Evolutionary conservation across 345 rosid species (phyloP).

Genomic region (Salix purpurea): DNA sequence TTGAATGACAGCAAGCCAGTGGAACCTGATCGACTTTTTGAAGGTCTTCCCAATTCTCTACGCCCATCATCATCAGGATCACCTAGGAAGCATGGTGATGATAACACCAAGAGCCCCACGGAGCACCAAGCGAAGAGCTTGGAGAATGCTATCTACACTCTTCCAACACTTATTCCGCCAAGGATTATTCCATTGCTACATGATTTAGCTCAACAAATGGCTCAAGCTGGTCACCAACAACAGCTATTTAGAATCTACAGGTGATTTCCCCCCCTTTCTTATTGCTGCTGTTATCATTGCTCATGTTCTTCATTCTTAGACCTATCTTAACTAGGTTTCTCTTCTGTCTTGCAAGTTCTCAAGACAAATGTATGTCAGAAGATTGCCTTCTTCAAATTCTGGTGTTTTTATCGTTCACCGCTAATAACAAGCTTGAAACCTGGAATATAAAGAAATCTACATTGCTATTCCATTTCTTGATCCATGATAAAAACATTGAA

Average conservation of each 20-base stretch:
- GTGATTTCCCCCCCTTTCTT: conserved; percentile 26
- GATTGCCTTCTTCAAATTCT: background rate
- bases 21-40: conserved; percentile 82
- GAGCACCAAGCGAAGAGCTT: conserved; percentile 48
- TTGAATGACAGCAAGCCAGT: conserved; percentile 72
- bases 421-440: background rate
- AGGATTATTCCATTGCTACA: conserved; percentile 79
- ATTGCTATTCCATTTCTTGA: background rate
- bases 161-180: conserved; percentile 77
- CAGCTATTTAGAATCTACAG: conserved; percentile 73
- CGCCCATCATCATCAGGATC: conserved; percentile 60
- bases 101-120: conserved; percentile 36
- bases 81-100: conserved; percentile 36
- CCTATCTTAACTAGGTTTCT: background rate
- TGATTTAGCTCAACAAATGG: conserved; percentile 81
- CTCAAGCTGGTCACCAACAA: conserved; percentile 87
- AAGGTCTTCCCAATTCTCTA: conserved; percentile 74
- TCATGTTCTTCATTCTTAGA: background rate
- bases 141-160: conserved; percentile 61
- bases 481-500: background rate
- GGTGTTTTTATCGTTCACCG: background rate
- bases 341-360: background rate
- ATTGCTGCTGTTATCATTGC: background rate
- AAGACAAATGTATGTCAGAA: background rate
- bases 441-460: background rate